Base-by-base conservation (phyloP, 2,329 filamentous ascomycete species). In the Botrytis sinoallii region DNA sequence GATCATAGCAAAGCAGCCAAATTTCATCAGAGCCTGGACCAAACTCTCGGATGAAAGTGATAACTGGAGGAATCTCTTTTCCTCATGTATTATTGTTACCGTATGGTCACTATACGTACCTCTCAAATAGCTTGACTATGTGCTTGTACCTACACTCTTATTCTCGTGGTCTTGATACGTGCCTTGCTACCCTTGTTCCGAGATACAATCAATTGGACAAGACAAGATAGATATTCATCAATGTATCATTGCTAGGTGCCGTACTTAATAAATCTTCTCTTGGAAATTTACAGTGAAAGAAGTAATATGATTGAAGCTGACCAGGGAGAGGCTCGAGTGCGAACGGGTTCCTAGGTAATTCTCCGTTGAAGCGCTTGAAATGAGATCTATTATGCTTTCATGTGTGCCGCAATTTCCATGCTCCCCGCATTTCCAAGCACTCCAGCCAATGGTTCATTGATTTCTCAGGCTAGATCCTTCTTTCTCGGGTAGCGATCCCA, bases 341-440 rank as follows among this genome's bases (percentile, higher is more conserved):
- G 68, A 74, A 74, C 29, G 52, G 35, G 52, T 55, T 29, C 16
- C 52, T 29, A n/a, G 70, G 73, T 76, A 76, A 75, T 78, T 79
- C 76, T 79, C 78, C 77, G 76, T 46, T 42, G 68, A 32, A 71
- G 29, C 44, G 67, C 61, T 66, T 74, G 71, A 78, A 78, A 78
- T 77, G 77, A 79, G 65, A 75, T 67, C 72, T 16, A 74, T 76
- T 74, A 77, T 78, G 77, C 76, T 75, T 73, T 48, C 12, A 29
- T 32, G 35, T 55, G 44, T 68, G 52, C 63, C 63, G 70, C 40
- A 55, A 67, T 72, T 55, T 65, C 61, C 38, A 59, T 42, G 40
- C 55, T 68, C 55, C 70, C 63, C 63, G 63, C 71, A 72, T 61
- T 60, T 52, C 38, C 63, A 52, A 25, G 32, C 40, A 71, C 38